A percentile compares a stretch with the other conserved stretches of the same genome.
These are phyloP conservation scores for Wallacemonas sp. DNA, from an alignment of 208 protist genomes.

Conservation along the genomic window DNA sequence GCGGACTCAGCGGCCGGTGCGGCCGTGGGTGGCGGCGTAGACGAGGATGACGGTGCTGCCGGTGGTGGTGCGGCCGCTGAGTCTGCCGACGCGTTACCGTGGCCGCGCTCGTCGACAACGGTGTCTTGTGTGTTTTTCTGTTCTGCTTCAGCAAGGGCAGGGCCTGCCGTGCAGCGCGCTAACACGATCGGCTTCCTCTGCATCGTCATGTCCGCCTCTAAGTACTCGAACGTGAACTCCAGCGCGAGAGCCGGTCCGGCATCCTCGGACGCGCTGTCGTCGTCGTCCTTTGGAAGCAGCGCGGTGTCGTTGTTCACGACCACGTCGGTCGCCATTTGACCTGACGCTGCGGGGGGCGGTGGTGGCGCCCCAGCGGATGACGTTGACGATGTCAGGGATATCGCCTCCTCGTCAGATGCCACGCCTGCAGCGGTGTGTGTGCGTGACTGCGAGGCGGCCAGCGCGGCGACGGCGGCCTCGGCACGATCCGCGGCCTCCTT, in stretches of 20 bases:
- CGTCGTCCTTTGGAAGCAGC: background rate
- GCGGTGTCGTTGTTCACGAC: background rate
- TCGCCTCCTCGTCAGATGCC: conserved; percentile 6
- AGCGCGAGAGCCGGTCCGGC: background rate
- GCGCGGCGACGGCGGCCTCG: background rate
- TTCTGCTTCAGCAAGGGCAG: background rate
- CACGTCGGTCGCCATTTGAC: background rate
- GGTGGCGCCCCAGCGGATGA: background rate
- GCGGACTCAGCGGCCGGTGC: background rate
- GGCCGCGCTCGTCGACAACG: too few species aligned
- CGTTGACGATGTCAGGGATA: background rate
- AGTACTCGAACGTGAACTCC: background rate
- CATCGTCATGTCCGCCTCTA: conserved; percentile 6
- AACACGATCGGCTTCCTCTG: conserved; percentile 10
- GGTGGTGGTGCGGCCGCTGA: too few species aligned
- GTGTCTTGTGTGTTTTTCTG: too few species aligned
- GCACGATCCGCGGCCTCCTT: background rate
- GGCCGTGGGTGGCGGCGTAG: background rate
- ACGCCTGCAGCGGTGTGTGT: background rate
- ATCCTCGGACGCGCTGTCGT: background rate
- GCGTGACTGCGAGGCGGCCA: background rate
- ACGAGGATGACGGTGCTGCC: background rate
- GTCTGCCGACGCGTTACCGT: too few species aligned
- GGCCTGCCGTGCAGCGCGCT: background rate
- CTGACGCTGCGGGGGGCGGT: background rate